phyloP scores from a whole-genome alignment of 139 green algal species.

The Coccomyxa sp. region DNA sequence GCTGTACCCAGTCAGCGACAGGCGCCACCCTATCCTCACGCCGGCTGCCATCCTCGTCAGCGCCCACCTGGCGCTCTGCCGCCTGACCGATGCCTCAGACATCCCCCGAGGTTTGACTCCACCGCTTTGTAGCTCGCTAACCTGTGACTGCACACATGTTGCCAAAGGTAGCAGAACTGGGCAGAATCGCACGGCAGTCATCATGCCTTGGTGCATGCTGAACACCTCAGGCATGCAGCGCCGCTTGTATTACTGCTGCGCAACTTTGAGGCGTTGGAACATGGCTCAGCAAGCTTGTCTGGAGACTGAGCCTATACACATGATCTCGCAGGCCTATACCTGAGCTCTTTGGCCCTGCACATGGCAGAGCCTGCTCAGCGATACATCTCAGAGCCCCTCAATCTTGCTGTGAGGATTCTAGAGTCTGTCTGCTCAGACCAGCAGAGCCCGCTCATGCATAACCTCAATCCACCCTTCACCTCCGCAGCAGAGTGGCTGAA shows the following conservation, averaged over 20 bases:
- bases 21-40: conserved; percentile 78
- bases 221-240: no score
- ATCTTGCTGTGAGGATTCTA: conserved; percentile 37
- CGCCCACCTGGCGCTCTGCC: conserved; percentile 44
- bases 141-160: no score
- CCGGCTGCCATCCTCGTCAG: conserved; percentile 54
- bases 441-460: no score
- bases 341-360: conserved; percentile 32
- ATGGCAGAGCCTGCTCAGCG: conserved; percentile 43
- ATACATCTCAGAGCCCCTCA: conserved; percentile 57
- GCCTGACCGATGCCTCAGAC: conserved; percentile 10
- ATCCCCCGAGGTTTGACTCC: neutral
- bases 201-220: no score
- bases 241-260: no score
- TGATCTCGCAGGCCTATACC: conserved; percentile 34
- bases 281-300: neutral
- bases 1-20: conserved; percentile 83
- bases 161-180: no score
- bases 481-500: no score
- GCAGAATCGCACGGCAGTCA: no score
- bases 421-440: conserved; percentile 7
- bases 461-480: no score
- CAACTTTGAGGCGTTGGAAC: no score
- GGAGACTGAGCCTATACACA: no score
- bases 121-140: no score